Evolutionary conservation across 179 eudicot genomes (phyloP).

Genomic region (Nepenthes alata): DNA sequence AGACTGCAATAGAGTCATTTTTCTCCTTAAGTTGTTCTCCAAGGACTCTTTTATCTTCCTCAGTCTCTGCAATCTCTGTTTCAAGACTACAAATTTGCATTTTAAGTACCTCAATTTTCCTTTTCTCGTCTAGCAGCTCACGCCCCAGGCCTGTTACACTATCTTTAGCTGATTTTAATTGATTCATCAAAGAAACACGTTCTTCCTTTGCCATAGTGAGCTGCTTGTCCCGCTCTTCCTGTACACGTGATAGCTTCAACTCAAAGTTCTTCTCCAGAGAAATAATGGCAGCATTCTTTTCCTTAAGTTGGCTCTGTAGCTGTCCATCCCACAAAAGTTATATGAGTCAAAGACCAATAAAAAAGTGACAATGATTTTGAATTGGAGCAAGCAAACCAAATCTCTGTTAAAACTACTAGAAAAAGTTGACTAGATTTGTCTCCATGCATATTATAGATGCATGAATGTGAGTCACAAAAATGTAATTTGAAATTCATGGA

Average conservation of each 20-base stretch:
- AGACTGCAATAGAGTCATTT: constrained; percentile 26
- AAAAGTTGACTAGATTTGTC: too few species aligned
- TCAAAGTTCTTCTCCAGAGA: constrained; percentile 59
- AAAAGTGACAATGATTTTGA: background rate
- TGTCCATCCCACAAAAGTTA: constrained; percentile 15
- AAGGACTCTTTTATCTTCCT: constrained; percentile 34
- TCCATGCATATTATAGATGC: too few species aligned
- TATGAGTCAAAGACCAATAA: background rate
- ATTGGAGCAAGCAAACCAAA: too few species aligned
- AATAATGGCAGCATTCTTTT: constrained; percentile 47
- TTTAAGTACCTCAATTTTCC: constrained; percentile 33
- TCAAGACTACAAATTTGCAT: constrained; percentile 33
- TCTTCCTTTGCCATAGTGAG: constrained; percentile 55
- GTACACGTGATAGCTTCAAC: constrained; percentile 34
- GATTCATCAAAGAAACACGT: constrained; percentile 30
- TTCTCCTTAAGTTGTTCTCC: constrained; percentile 60
- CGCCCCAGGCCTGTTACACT: constrained; percentile 35
- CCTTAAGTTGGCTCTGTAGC: constrained; percentile 49
- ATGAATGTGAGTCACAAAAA: too few species aligned
- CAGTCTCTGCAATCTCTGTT: constrained; percentile 24
- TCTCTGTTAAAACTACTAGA: too few species aligned
- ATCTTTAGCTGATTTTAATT: constrained; percentile 42
- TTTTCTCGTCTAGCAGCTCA: constrained; percentile 46
- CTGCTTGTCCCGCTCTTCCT: constrained; percentile 37
- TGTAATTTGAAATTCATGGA: too few species aligned